Evolutionary conservation across 371 early-diverging fungal genomes (phyloP).

Genomic region (Polyrhizophydium stewartii): DNA sequence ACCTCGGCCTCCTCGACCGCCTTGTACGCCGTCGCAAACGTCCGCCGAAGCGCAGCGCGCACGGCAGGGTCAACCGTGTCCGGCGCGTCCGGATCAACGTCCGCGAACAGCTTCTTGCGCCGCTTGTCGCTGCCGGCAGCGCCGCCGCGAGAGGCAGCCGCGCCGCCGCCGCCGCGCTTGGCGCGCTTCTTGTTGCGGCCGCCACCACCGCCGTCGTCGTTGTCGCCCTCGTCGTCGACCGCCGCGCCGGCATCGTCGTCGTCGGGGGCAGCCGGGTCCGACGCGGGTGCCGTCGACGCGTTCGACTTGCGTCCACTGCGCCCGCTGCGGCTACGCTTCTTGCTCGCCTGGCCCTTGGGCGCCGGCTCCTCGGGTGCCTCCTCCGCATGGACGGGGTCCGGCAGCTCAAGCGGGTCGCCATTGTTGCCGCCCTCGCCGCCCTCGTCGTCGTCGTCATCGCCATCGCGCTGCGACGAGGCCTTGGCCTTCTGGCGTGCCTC

Average conservation of each 20-base stretch:
- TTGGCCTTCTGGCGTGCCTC: conserved; percentile 12
- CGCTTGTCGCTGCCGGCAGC: background rate
- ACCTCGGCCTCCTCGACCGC: conserved; percentile 27
- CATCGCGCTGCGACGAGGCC: conserved; percentile 3
- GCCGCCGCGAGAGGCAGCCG: background rate
- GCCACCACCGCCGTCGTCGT: conserved; percentile 12
- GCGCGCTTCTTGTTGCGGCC: background rate
- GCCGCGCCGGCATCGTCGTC: conserved; percentile 8
- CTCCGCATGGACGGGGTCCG: background rate
- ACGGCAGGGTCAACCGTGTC: conserved; percentile 18
- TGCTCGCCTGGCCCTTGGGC: background rate
- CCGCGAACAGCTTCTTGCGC: conserved; percentile 19
- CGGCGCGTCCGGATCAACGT: conserved; percentile 24
- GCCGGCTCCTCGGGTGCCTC: background rate
- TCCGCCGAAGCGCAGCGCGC: conserved; percentile 22
- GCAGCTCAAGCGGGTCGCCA: conserved; percentile 7
- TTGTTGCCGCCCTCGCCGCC: conserved; percentile 13
- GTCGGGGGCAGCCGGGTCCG: conserved; percentile 1
- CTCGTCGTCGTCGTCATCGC: conserved; percentile 19
- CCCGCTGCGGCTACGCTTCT: background rate
- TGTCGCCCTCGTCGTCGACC: conserved; percentile 14
- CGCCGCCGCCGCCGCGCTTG: background rate
- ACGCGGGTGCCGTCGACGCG: too few species aligned
- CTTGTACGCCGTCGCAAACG: conserved; percentile 19
- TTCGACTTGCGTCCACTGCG: background rate